Evolutionary conservation across 2,329 filamentous ascomycete species (phyloP).

Genomic region (Penicillium sp.): DNA sequence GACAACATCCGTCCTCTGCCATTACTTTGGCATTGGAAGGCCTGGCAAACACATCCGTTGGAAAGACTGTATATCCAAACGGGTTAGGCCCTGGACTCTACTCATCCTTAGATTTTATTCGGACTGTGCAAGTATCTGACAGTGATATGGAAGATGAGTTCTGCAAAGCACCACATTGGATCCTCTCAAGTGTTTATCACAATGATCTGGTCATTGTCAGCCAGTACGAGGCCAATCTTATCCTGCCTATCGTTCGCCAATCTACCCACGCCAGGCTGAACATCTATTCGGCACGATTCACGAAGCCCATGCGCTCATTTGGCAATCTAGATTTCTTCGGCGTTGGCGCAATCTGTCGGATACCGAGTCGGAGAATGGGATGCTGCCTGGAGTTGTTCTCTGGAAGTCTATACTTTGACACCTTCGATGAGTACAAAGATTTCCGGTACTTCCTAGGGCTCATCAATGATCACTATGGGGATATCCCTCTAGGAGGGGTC

Average conservation of each 20-base stretch:
- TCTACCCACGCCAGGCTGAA: constrained; percentile 44
- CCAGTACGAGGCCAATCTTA: constrained; percentile 55
- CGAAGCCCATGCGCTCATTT: constrained; percentile 39
- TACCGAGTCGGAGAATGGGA: neutral
- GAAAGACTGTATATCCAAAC: neutral
- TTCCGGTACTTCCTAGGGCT: constrained; percentile 21
- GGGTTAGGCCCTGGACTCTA: constrained; percentile 2
- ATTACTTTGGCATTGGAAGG: constrained; percentile 7
- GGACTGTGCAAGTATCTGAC: neutral
- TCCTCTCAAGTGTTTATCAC: constrained; percentile 39
- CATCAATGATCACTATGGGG: constrained; percentile 40
- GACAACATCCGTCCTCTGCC: neutral
- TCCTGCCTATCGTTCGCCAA: constrained; percentile 43
- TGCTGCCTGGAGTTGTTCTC: constrained; percentile 60
- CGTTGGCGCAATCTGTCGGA: constrained; percentile 18
- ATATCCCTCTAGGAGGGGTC: constrained; percentile 13
- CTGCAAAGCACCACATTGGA: constrained; percentile 55
- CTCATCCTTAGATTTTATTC: constrained; percentile 8
- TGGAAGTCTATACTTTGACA: constrained; percentile 61
- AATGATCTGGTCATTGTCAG: constrained; percentile 54
- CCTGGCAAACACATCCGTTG: constrained; percentile 8
- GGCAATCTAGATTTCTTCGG: constrained; percentile 47
- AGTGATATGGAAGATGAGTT: constrained; percentile 50
- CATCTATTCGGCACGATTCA: constrained; percentile 49
- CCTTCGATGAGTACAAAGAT: constrained; percentile 51